Evolutionary conservation across 2,329 filamentous ascomycete species (phyloP), one percentile per base, ranked within the genome.

Genomic region (Ceratocystis papillata): DNA sequence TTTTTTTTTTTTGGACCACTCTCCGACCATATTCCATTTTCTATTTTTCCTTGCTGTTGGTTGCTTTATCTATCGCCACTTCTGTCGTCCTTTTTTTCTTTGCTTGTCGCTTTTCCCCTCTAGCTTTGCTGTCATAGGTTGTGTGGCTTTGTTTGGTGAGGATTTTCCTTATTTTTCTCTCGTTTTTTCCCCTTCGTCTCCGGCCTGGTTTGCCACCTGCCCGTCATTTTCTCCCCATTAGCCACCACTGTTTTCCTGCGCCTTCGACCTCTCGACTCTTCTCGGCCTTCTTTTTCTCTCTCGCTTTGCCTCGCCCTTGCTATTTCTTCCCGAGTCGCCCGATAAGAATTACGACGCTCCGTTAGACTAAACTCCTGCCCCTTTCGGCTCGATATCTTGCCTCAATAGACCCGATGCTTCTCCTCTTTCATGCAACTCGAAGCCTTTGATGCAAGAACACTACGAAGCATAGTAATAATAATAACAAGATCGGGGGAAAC

Each of bases 181-280:
- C 17, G 53, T 33, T 57, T 28, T 57, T 57, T 2, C 4, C 22
- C 15, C 22, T 57, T 17, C 53, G 17, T 17, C 25, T 28, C 46
- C 46, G 53, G 53, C 28, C 10, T 59, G 53, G 28, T 59, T 59
- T 59, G 53, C 53, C 53, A 57, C 53, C 53, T 30, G 53, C 53
- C 53, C 10, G 30, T n/a, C 25, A 30, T 28, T 30, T 15, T 57
- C 6, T n/a, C 46, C 10, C n/a, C 53, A 59, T 10, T 53, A 22
- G 48, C 48, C 48, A 53, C 48, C 7, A 15, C 33, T 7, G 15
- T 3, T 17, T 17, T 30, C n/a, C 12, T n/a, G 15, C 12, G 2
- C 12, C 22, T 17, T 59, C 53, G 10, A 12, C 10, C 22, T 57
- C 17, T 5, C 12, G 17, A n/a, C 33, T n/a, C 7, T 17, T n/a